Evolutionary conservation across 2,329 filamentous ascomycete species (phyloP).

Genomic region (Ilyonectria mors-panacis): DNA sequence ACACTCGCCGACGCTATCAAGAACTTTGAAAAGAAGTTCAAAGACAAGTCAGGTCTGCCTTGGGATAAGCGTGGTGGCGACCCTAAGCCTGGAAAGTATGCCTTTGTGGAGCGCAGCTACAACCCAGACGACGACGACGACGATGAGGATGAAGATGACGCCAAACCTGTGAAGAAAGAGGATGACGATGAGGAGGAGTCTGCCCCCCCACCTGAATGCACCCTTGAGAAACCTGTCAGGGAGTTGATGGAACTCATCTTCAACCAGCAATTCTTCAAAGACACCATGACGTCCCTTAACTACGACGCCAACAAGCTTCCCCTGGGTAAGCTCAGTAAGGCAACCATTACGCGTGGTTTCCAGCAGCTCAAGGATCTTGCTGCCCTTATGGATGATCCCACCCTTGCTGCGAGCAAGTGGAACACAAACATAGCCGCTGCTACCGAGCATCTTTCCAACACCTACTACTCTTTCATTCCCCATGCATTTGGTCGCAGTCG

Average conservation of each 20-base stretch:
- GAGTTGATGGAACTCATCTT: slow-evolving; percentile 86
- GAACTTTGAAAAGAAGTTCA: slow-evolving; percentile 74
- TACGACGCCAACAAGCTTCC: slow-evolving; percentile 85
- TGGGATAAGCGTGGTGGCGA: slow-evolving; percentile 69
- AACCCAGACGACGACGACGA: slow-evolving; percentile 77
- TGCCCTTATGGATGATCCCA: slow-evolving; percentile 71
- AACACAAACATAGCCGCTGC: slow-evolving; percentile 56
- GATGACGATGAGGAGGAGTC: slow-evolving; percentile 55
- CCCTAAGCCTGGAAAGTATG: slow-evolving; percentile 80
- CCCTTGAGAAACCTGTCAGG: slow-evolving; percentile 73
- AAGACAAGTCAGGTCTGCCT: slow-evolving; percentile 70
- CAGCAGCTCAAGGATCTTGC: slow-evolving; percentile 83
- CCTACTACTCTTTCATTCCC: slow-evolving; percentile 86
- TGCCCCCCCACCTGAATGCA: slow-evolving; percentile 64
- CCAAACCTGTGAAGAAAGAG: slow-evolving; percentile 52
- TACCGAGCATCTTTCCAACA: slow-evolving; percentile 78
- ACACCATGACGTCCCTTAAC: slow-evolving; percentile 76
- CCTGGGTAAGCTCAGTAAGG: slow-evolving; percentile 86
- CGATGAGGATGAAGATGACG: slow-evolving; percentile 59
- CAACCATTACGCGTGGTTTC: slow-evolving; percentile 82
- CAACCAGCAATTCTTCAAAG: slow-evolving; percentile 80
- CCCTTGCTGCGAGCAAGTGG: slow-evolving; percentile 62
- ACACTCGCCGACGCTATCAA: slow-evolving; percentile 60
- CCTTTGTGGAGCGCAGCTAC: slow-evolving; percentile 85
- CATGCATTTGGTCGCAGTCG: slow-evolving; percentile 83